phyloP scores from a whole-genome alignment of 192 early-diverging fungal genomes.

The Backusella morwellensis region DNA sequence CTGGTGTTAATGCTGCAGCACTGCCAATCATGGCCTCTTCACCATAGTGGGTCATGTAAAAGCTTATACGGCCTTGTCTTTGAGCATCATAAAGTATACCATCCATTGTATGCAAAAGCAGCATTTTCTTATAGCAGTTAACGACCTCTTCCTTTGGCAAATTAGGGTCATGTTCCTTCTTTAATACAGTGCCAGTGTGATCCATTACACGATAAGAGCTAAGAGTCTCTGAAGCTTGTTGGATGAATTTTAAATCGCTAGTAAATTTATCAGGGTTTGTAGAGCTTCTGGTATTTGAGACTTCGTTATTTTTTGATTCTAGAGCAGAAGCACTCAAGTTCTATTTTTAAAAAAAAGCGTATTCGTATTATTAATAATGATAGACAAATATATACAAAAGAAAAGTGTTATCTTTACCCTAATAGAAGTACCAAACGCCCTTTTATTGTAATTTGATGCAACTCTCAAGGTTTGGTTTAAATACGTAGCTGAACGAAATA shows the following conservation, averaged over 20 bases:
- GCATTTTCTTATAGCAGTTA: conserved; percentile 83
- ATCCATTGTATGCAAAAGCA: conserved; percentile 91
- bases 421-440: not conserved
- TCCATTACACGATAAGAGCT: conserved; percentile 96
- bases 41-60: conserved; percentile 99
- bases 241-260: conserved; percentile 45
- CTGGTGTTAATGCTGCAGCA: conserved; percentile 80
- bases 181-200: conserved; percentile 75
- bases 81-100: conserved; percentile 96
- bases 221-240: conserved; percentile 61
- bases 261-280: conserved; percentile 6
- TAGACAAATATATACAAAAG: not conserved
- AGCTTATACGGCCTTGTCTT: conserved; percentile 95
- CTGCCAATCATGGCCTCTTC: conserved; percentile 95
- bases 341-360: not conserved
- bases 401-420: not conserved
- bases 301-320: not conserved
- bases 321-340: not conserved
- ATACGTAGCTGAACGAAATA: not conserved
- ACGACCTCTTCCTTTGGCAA: conserved; percentile 73
- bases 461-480: not conserved
- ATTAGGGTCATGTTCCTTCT: conserved; percentile 63
- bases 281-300: not conserved
- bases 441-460: not conserved
- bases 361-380: not conserved